Evolutionary conservation across 2,329 filamentous ascomycete species (phyloP), one percentile per base, ranked within the genome.

Genomic region (Capronia americana): DNA sequence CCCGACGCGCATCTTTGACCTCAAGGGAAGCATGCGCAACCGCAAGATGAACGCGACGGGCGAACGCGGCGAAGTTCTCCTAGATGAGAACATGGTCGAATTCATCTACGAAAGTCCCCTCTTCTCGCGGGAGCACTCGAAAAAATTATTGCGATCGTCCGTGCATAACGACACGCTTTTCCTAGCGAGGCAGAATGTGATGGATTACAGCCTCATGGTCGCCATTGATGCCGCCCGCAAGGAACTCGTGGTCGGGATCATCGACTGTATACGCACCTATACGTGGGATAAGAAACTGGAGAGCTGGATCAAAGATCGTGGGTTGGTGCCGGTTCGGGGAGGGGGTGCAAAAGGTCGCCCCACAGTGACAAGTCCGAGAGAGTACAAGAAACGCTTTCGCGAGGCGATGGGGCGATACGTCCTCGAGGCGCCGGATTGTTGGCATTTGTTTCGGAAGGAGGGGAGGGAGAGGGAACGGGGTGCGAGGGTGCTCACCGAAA

Each of bases 281-380:
- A 99, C 95, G 0, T 99, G 95, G 93, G 95, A 99, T 82, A 99
- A 99, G 84, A 97, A 97, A 77, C 86, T 99, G n/a, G 95, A 99
- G 81, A 95, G 90, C 62, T 99, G 95, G 95, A 97, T 99, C 85
- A 99, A 99, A 79, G 93, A 98, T 75, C 90, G 94, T 46, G 95
- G 92, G 0, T 92, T 93, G 74, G 58, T 61, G 4, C 58, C 58
- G 5, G 70, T 67, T 4, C 88, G 89, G 5, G 88, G 91, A 64
- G 92, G 96, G 74, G 48, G 48, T 20, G 24, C 20, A 10, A 89
- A 89, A 78, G 90, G 89, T 73, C 87, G 92, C 68, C 96, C 96
- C 8, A 99, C 95, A 0, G 95, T 99, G 58, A 99, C 95, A 11
- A 96, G 92, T 78, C 96, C 95, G 1, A 96, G 95, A 80, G 95